Evolutionary conservation across 2,329 filamentous ascomycete species (phyloP).

Genomic region (Dothidotthia symphoricarpi): DNA sequence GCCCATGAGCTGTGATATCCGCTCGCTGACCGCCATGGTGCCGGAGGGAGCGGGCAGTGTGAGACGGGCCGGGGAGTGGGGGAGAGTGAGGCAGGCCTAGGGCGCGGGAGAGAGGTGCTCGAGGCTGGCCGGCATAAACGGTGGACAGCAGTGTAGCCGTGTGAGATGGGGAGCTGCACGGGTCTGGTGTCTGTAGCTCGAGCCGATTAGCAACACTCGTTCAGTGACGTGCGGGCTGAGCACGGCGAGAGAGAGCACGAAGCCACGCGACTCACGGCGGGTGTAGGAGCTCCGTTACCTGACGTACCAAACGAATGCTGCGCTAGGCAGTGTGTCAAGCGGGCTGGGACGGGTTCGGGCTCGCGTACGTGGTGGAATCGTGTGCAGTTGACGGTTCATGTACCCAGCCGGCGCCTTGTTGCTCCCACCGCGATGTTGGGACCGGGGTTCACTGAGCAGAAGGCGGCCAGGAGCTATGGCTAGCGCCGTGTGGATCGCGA

Average conservation of each 20-base stretch:
- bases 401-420: conserved; percentile 32
- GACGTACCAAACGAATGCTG: conserved; percentile 12
- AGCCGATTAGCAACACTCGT: conserved; percentile 4
- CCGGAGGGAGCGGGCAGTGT: conserved; percentile 8
- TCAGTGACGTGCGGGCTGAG: conserved; percentile 12
- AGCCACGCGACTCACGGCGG: conserved; percentile 7
- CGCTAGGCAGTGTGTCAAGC: neutral
- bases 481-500: conserved; percentile 9
- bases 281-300: conserved; percentile 1
- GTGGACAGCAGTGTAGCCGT: neutral
- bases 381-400: conserved; percentile 19
- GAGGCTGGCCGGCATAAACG: conserved; percentile 7
- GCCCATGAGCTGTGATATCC: conserved; percentile 45
- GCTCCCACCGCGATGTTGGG: conserved; percentile 10
- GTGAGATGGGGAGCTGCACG: neutral
- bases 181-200: conserved; percentile 2
- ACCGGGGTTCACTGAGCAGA: conserved; percentile 11
- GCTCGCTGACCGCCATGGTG: conserved; percentile 42
- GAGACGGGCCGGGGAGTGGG: conserved; percentile 13
- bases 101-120: conserved; percentile 9
- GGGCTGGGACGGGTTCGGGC: neutral
- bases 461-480: conserved; percentile 22
- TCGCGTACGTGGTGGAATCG: neutral
- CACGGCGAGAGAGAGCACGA: conserved; percentile 4
- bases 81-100: conserved; percentile 9